phyloP scores from a whole-genome alignment of 495 filamentous ascomycete species.

The Alectoria sarmentosa region DNA sequence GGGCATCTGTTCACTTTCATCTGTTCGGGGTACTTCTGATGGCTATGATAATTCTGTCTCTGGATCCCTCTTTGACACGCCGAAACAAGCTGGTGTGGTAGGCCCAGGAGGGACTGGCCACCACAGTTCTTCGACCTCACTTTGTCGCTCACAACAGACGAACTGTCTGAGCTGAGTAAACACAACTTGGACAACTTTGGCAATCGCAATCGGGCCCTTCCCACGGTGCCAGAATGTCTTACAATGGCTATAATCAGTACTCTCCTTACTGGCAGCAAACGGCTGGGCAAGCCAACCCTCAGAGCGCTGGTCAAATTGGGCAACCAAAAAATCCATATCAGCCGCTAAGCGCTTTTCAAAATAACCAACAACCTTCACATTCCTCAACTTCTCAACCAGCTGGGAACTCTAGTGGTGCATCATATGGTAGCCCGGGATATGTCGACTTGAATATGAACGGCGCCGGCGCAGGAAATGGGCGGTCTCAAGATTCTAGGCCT shows the following conservation, averaged over 20 bases:
- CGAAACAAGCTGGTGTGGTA: too few relatives aligned
- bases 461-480: background rate
- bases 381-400: background rate
- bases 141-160: background rate
- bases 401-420: conserved; percentile 6
- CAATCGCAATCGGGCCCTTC: too few relatives aligned
- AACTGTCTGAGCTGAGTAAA: background rate
- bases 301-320: conserved; percentile 7
- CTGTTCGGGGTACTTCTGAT: background rate
- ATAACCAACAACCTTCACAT: conserved; percentile 9
- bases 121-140: background rate
- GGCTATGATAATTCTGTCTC: background rate
- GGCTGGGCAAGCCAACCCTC: background rate
- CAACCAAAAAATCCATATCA: conserved; percentile 5
- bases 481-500: conserved; percentile 2
- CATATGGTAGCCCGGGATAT: conserved; percentile 14
- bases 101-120: background rate
- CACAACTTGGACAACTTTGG: background rate
- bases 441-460: conserved; percentile 2
- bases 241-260: conserved; percentile 16
- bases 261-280: conserved; percentile 20
- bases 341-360: conserved; percentile 18
- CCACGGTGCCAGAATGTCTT: conserved; percentile 20
- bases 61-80: background rate
- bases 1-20: background rate